Evolutionary conservation across 2,329 filamentous ascomycete genomes (phyloP).

Genomic region (Byssothecium circinans): DNA sequence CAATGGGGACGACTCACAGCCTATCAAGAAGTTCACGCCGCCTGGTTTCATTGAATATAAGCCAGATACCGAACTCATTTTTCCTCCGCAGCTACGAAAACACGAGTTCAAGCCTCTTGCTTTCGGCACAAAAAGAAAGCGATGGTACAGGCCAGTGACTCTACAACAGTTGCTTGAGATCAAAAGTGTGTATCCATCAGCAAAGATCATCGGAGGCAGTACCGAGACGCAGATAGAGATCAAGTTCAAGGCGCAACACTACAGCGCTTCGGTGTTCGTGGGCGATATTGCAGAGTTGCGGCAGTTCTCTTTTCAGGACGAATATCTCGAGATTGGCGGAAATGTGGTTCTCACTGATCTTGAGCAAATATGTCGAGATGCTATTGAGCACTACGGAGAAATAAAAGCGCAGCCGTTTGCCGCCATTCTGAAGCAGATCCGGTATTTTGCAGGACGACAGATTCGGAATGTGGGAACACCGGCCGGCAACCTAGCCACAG

Average conservation of each 20-base stretch:
- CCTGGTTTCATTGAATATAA: constrained; percentile 94
- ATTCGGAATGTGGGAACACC: constrained; percentile 98
- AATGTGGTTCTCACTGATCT: constrained; percentile 92
- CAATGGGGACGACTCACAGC: constrained; percentile 45
- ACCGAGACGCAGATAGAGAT: constrained; percentile 98
- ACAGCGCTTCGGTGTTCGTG: constrained; percentile 86
- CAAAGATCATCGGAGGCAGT: constrained; percentile 93
- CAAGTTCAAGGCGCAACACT: constrained; percentile 94
- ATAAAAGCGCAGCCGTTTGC: constrained; percentile 75
- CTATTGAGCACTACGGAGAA: constrained; percentile 75
- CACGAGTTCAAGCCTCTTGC: constrained; percentile 79
- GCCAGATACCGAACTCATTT: constrained; percentile 91
- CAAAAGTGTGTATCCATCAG: constrained; percentile 79
- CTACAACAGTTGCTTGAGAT: constrained; percentile 87
- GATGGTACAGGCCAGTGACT: constrained; percentile 88
- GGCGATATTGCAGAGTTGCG: constrained; percentile 90
- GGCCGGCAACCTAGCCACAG: constrained; percentile 90
- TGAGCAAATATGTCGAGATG: constrained; percentile 79
- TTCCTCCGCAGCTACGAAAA: constrained; percentile 81
- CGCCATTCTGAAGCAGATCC: constrained; percentile 91
- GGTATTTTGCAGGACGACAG: constrained; percentile 91
- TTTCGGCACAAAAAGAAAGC: constrained; percentile 93
- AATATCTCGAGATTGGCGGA: constrained; percentile 86
- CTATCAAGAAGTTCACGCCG: constrained; percentile 70
- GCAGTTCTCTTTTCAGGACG: constrained; percentile 76